Percentiles rank a stretch among this genome's conserved stretches.
These are phyloP conservation scores for Plasmodium sp. DNA, from an alignment of 169 alveolate species.

Conservation along the genomic window DNA sequence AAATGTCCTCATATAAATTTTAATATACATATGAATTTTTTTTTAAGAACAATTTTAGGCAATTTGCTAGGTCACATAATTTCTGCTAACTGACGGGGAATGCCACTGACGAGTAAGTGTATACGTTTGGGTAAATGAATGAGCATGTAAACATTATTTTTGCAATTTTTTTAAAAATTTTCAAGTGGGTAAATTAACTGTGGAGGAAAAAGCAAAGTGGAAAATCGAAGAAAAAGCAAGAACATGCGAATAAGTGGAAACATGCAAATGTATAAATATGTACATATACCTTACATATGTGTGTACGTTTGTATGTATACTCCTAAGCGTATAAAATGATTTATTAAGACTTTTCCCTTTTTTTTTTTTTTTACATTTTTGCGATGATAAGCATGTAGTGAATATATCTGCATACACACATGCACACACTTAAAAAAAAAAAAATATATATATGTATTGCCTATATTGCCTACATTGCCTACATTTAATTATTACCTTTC, in stretches of 20 bases:
- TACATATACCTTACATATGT: background rate
- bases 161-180: slow-evolving; percentile 41
- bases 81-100: slow-evolving; percentile 11
- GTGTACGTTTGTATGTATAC: background rate
- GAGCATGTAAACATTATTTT: background rate
- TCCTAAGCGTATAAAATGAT: background rate
- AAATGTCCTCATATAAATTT: slow-evolving; percentile 65
- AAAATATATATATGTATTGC: background rate
- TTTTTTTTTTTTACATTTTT: slow-evolving; percentile 18
- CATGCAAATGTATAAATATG: slow-evolving; percentile 16
- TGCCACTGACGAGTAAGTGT: background rate
- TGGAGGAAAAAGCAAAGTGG: slow-evolving; percentile 11
- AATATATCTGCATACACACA: slow-evolving; percentile 5
- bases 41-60: slow-evolving; percentile 16
- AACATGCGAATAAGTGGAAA: background rate
- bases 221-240: background rate
- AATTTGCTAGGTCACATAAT: slow-evolving; percentile 8
- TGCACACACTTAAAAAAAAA: slow-evolving; percentile 9
- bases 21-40: slow-evolving; percentile 30
- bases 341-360: background rate
- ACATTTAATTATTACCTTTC: background rate
- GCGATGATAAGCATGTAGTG: slow-evolving; percentile 1
- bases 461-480: slow-evolving; percentile 4
- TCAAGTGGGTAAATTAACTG: slow-evolving; percentile 10
- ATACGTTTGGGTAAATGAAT: background rate